These are phyloP conservation scores for Phyllostachys edulis DNA, from an alignment of 176 grass and related monocot genomes.

Conservation along the genomic window DNA sequence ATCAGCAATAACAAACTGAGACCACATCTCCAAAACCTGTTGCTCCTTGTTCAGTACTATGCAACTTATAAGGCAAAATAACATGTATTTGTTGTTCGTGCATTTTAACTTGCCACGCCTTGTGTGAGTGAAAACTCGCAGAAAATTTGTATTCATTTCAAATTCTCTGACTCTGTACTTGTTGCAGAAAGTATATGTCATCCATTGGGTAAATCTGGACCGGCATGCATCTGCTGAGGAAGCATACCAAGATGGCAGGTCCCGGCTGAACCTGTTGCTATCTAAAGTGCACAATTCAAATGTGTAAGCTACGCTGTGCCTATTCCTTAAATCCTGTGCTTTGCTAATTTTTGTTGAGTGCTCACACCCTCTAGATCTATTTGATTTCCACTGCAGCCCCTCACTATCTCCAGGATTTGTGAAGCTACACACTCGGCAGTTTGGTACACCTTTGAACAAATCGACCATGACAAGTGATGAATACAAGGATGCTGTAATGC, in stretches of 20 bases:
- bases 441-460: slow-evolving; percentile 60
- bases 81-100: not conserved
- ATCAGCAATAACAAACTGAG: not conserved
- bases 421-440: slow-evolving; percentile 62
- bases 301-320: slow-evolving; percentile 55
- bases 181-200: slow-evolving; percentile 77
- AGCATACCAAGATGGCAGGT: slow-evolving; percentile 67
- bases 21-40: not conserved
- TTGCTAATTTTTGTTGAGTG: not conserved
- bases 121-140: not conserved
- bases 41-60: not conserved
- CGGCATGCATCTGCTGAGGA: slow-evolving; percentile 63
- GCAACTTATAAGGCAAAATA: slow-evolving; percentile 11
- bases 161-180: slow-evolving; percentile 23
- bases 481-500: slow-evolving; percentile 76
- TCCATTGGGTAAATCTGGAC: slow-evolving; percentile 78
- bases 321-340: not conserved
- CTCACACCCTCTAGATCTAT: slow-evolving; percentile 20
- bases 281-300: slow-evolving; percentile 77
- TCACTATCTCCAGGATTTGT: slow-evolving; percentile 76
- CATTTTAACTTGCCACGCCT: slow-evolving; percentile 4
- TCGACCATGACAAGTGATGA: slow-evolving; percentile 88
- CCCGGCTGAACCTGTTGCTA: slow-evolving; percentile 51
- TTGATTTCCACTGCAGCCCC: slow-evolving; percentile 52
- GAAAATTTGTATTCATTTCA: not conserved